These are phyloP conservation scores for Psilocybe cubensis DNA, from an alignment of 768 basidiomycete species.

Conservation along the genomic window DNA sequence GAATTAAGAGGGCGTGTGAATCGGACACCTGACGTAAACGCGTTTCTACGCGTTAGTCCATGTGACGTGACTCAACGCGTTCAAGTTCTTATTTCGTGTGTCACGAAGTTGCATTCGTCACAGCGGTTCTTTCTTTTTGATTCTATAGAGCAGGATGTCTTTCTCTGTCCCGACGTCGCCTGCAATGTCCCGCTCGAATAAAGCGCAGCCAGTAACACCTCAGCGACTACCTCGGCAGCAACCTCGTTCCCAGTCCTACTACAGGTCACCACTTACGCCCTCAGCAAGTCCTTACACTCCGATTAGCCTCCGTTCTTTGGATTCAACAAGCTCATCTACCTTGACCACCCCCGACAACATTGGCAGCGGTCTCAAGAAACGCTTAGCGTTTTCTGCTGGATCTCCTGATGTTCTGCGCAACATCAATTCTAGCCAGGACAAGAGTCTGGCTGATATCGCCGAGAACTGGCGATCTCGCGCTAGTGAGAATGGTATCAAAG, in stretches of 20 bases:
- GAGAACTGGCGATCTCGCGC: conserved; percentile 76
- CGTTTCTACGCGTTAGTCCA: conserved; percentile 20
- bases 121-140: conserved; percentile 26
- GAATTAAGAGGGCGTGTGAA: not conserved
- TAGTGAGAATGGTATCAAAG: conserved; percentile 72
- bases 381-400: conserved; percentile 37
- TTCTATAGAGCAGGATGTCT: conserved; percentile 29
- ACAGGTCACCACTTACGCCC: conserved; percentile 66
- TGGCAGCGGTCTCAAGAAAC: conserved; percentile 40
- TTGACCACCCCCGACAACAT: conserved; percentile 64
- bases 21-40: conserved; percentile 9
- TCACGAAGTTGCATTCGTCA: conserved; percentile 27
- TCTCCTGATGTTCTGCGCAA: conserved; percentile 47
- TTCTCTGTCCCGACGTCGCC: conserved; percentile 53
- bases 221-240: conserved; percentile 59
- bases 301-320: conserved; percentile 67
- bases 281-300: conserved; percentile 70
- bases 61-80: conserved; percentile 33
- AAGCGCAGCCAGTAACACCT: conserved; percentile 61
- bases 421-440: conserved; percentile 36
- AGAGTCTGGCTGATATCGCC: conserved; percentile 61
- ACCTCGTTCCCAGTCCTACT: conserved; percentile 46
- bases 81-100: conserved; percentile 14
- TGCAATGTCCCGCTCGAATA: conserved; percentile 43
- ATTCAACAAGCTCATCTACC: conserved; percentile 53